A percentile compares a stretch with the other conserved stretches of the same genome.
phyloP scores from a whole-genome alignment of 2,329 filamentous ascomycete species.

The Aspergillus fijiensis region DNA sequence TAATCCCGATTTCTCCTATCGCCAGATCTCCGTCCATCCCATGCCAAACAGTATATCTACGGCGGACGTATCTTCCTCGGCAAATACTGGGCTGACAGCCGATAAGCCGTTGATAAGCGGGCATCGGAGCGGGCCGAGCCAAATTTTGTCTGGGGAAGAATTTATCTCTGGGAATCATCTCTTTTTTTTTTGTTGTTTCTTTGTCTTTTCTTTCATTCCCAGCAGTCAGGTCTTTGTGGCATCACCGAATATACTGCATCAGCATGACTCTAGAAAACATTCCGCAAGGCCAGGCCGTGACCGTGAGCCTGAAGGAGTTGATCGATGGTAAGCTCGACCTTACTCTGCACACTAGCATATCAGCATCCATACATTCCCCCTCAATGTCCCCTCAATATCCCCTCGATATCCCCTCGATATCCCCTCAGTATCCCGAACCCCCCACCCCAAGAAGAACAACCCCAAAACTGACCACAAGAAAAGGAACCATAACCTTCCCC shows the following conservation, averaged over 20 bases:
- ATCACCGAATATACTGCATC: background rate
- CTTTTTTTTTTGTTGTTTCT: background rate
- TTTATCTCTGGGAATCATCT: background rate
- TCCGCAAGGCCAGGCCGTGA: conserved; percentile 42
- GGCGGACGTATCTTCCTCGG: background rate
- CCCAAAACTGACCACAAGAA: background rate
- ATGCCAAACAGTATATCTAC: background rate
- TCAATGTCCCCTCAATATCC: no score
- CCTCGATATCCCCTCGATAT: no score
- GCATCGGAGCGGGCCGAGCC: conserved; percentile 21
- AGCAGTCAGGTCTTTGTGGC: no score
- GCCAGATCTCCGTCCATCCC: background rate
- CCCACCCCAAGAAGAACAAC: background rate
- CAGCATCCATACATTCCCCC: background rate
- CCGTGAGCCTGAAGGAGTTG: conserved; percentile 51
- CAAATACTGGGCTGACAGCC: background rate
- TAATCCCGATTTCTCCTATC: background rate
- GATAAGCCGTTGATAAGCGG: conserved; percentile 18
- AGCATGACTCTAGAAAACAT: conserved; percentile 23
- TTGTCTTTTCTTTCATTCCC: background rate
- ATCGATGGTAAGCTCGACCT: conserved; percentile 40
- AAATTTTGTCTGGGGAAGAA: background rate
- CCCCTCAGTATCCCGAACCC: no score
- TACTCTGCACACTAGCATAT: background rate
- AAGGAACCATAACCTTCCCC: conserved; percentile 43